Conservation (phyloP, 2,329 filamentous ascomycete species). For the Ophiostoma pallidulum region DNA sequence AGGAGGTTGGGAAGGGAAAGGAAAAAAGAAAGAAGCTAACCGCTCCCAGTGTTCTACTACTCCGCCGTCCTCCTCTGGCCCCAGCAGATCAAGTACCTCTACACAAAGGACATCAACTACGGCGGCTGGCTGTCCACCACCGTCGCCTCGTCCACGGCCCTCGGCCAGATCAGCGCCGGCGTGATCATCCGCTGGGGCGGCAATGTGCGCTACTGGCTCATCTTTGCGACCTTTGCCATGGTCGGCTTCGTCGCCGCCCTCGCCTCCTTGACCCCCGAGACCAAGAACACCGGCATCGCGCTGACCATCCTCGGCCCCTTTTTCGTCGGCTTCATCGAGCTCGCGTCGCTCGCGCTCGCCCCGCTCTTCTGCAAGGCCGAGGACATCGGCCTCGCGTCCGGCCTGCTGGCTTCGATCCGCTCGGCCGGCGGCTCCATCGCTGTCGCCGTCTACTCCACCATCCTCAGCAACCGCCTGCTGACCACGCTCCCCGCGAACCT, state of each 20-base stretch:
- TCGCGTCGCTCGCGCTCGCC: constrained; percentile 8
- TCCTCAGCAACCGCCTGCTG: constrained; percentile 19
- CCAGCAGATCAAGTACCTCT: constrained; percentile 25
- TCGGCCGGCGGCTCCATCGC: constrained; percentile 2
- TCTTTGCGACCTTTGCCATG: constrained; percentile 25
- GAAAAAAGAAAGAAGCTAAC: too few relatives aligned
- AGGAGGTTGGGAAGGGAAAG: too few relatives aligned
- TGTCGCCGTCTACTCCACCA: constrained; percentile 5
- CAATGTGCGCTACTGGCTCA: constrained; percentile 9
- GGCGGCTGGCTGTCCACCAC: constrained; percentile 8
- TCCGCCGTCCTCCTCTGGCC: constrained; percentile 30
- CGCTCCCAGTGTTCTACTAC: constrained; percentile 30
- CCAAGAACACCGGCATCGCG: constrained; percentile 7
- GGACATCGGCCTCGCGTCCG: constrained; percentile 25
- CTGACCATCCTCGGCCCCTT: constrained; percentile 8
- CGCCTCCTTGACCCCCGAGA: neutral
- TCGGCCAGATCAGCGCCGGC: constrained; percentile 9
- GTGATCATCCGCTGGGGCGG: constrained; percentile 4
- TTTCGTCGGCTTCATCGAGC: constrained; percentile 12
- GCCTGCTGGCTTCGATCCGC: constrained; percentile 27
- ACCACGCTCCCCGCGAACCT: constrained; percentile 24
- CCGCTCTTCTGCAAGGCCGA: constrained; percentile 22
- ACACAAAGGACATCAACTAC: constrained; percentile 5
- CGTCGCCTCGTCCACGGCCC: neutral
- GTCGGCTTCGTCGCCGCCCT: constrained; percentile 17